Percentiles rank a stretch among this genome's conserved stretches.
These are phyloP conservation scores for Babesia ovis DNA, from an alignment of 169 alveolate species.

Conservation along the genomic window DNA sequence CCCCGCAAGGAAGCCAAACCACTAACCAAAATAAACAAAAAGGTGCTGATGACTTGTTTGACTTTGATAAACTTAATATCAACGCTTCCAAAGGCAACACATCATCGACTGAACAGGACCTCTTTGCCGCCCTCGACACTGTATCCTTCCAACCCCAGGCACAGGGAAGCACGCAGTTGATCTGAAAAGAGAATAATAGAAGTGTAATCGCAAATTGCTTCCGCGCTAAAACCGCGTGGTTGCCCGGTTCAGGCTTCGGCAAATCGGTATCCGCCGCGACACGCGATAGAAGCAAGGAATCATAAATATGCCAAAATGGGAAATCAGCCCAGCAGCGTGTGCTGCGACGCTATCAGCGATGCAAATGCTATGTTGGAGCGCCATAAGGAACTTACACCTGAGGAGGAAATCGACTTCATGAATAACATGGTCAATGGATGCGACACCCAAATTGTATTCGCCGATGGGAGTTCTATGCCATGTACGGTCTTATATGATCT, in stretches of 20 bases:
- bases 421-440: slow-evolving; percentile 37
- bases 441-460: slow-evolving; percentile 37
- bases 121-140: slow-evolving; percentile 26
- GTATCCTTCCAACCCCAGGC: slow-evolving; percentile 36
- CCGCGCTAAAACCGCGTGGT: slow-evolving; percentile 1
- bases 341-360: slow-evolving; percentile 17
- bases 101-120: slow-evolving; percentile 11
- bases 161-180: slow-evolving; percentile 3
- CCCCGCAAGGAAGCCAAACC: neutral
- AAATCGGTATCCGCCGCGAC: neutral
- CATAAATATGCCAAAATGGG: slow-evolving; percentile 9
- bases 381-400: slow-evolving; percentile 22
- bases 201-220: neutral
- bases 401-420: slow-evolving; percentile 35
- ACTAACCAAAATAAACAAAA: neutral
- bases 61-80: slow-evolving; percentile 24
- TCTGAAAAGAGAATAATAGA: neutral
- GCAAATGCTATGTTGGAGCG: neutral
- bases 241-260: neutral
- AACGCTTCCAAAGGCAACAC: neutral
- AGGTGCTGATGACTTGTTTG: slow-evolving; percentile 15
- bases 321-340: slow-evolving; percentile 27
- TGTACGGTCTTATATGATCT: slow-evolving; percentile 33
- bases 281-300: neutral
- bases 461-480: slow-evolving; percentile 37